These are phyloP conservation scores for Urostyla sp. DNA, from an alignment of 73 alveolate genomes.

Conservation along the genomic window DNA sequence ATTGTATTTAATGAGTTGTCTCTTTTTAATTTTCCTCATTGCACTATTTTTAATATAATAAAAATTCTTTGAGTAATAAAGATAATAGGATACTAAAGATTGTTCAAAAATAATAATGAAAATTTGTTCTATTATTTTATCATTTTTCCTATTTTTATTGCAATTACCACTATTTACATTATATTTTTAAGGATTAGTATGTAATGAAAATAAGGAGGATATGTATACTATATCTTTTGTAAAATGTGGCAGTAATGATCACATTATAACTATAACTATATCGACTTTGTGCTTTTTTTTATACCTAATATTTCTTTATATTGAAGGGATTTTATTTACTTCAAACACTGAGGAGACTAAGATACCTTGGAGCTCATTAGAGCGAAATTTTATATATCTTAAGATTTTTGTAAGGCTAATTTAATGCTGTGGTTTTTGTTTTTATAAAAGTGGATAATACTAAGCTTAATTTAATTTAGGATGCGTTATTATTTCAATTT, in stretches of 20 bases:
- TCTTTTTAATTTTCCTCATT: not conserved
- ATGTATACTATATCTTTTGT: conserved; percentile 1
- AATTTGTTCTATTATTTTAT: not conserved
- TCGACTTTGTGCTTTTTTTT: conserved; percentile 11
- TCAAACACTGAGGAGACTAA: conserved; percentile 35
- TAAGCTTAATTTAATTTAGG: conserved; percentile 16
- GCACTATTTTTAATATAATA: not conserved
- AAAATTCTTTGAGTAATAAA: not conserved
- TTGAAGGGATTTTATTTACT: conserved; percentile 12
- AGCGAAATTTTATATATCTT: not conserved
- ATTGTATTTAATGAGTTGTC: not conserved
- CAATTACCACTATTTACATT: conserved; percentile 43
- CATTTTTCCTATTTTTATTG: conserved; percentile 14
- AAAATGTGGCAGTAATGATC: not conserved
- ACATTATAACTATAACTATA: not conserved
- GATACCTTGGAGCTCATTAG: conserved; percentile 36
- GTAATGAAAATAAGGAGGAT: conserved; percentile 12
- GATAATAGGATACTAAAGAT: conserved; percentile 6
- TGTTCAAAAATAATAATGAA: conserved; percentile 16
- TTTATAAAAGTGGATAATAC: conserved; percentile 14
- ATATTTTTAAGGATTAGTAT: conserved; percentile 6
- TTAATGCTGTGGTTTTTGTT: conserved; percentile 18
- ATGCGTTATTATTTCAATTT: not conserved
- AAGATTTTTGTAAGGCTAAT: conserved; percentile 1
- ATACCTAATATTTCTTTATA: not conserved